phyloP scores from a whole-genome alignment of 495 filamentous ascomycete genomes.

The Bryoglossum gracile region DNA sequence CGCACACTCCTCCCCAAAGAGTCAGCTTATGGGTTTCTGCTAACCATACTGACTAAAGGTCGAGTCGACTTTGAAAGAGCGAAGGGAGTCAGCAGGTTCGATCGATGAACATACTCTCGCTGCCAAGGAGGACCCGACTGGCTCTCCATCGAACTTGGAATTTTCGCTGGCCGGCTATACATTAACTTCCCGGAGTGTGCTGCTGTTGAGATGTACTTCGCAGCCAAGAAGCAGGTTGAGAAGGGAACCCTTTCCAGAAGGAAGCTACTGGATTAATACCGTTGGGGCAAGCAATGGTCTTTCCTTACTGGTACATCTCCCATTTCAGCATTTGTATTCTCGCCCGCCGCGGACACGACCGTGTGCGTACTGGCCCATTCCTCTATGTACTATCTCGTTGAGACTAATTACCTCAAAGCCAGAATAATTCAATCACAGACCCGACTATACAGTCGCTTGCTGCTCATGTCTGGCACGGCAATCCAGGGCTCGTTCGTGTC shows the following conservation, averaged over 20 bases:
- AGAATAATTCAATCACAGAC: conserved; percentile 13
- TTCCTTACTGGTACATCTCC: conserved; percentile 8
- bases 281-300: conserved; percentile 1
- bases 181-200: no score
- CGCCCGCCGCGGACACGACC: conserved; percentile 5
- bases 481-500: conserved; percentile 12
- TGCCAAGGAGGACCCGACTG: no score
- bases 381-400: neutral
- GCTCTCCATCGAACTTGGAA: no score
- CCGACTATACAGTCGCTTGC: conserved; percentile 5
- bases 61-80: no score
- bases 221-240: conserved; percentile 2
- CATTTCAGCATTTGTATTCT: conserved; percentile 14
- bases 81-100: no score
- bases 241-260: neutral
- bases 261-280: conserved; percentile 8
- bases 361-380: conserved; percentile 4
- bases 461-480: conserved; percentile 3
- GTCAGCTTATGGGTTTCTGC: no score
- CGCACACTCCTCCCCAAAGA: no score
- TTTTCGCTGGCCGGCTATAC: no score
- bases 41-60: no score
- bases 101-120: no score
- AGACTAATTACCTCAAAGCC: conserved; percentile 13
- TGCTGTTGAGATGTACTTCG: conserved; percentile 6